Evolutionary conservation across 2,329 filamentous ascomycete genomes (phyloP), one percentile per base, ranked within the genome.

Genomic region (Aspergillus transmontanensis): DNA sequence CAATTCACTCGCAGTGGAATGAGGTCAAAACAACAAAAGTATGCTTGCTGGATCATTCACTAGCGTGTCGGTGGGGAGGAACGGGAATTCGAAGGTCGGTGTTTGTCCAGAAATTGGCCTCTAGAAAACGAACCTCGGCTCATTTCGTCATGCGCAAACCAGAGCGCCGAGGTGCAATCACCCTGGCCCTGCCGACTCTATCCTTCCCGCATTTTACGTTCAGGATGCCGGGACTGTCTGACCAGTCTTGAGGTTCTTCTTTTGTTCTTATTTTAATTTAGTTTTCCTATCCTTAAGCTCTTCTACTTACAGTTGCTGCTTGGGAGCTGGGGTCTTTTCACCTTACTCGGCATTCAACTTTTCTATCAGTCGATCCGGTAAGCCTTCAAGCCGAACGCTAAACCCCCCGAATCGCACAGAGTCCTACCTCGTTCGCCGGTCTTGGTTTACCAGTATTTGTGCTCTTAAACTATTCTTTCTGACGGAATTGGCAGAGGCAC

Each of bases 61-160:
- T 41, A 43, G 57, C 39, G 56, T 59, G 43, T 66, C 60, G 68
- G 68, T 61, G 65, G 64, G 58, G 64, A 64, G 57, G 36, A 59
- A 58, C 67, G 68, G 68, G 64, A 68, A 46, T 64, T 51, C 43
- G 28, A 56, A n/a, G 57, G 55, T 51, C 48, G 39, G 39, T 9
- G 39, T 41, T 16, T 9, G 7, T 41, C 19, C 36, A 39, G 16
- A n/a, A 41, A 9, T 41, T n/a, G 39, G 39, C 5, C 39, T 41
- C 39, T 53, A 58, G 11, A 60, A 34, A 60, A 61, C 71, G 72
- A 68, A 76, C 74, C 75, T 76, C 74, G 75, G 75, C 66, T 73
- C 66, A 57, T 70, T 71, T 72, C 67, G 64, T 71, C 70, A 72
- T 72, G 67, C 66, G 70, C 57, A 12, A 64, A 55, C 59, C 59